Percentiles rank a stretch among this genome's conserved stretches.
Conservation (phyloP, 306 rosid genomes). For the Boehmeria nivea region DNA sequence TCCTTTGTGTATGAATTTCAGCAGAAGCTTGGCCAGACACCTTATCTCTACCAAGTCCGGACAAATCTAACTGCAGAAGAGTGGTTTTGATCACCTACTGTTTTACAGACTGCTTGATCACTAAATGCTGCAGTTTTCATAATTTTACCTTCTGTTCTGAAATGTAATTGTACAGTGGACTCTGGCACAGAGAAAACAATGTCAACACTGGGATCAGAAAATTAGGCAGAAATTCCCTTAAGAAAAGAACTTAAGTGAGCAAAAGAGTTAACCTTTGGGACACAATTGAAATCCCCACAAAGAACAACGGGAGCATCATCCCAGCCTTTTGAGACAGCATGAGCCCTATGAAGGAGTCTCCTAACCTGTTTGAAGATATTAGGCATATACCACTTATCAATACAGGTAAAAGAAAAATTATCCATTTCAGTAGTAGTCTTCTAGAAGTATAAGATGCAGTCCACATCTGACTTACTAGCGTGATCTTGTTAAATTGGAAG, state of each 20-base stretch:
- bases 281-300: slow-evolving; percentile 96
- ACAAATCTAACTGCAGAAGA: slow-evolving; percentile 68
- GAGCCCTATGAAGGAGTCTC: slow-evolving; percentile 68
- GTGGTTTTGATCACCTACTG: slow-evolving; percentile 11
- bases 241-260: slow-evolving; percentile 19
- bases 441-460: slow-evolving; percentile 6
- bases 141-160: slow-evolving; percentile 67
- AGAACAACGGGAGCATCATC: slow-evolving; percentile 75
- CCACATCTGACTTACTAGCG: not conserved
- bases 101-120: slow-evolving; percentile 16
- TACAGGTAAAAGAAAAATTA: slow-evolving; percentile 19
- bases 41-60: slow-evolving; percentile 67
- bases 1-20: slow-evolving; percentile 35
- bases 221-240: not conserved
- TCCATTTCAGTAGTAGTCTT: too few species aligned
- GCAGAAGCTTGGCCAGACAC: slow-evolving; percentile 83
- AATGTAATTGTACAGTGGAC: slow-evolving; percentile 83
- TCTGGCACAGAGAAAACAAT: slow-evolving; percentile 42
- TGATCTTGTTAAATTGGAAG: not conserved
- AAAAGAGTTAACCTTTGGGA: slow-evolving; percentile 76
- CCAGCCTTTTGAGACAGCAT: slow-evolving; percentile 73
- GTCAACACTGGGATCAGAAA: slow-evolving; percentile 12
- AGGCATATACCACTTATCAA: slow-evolving; percentile 15
- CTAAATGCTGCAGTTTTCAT: slow-evolving; percentile 10
- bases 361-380: slow-evolving; percentile 59